Base-by-base conservation (phyloP, 2,329 filamentous ascomycete species). In the Penicillium aurantiogriseum region DNA sequence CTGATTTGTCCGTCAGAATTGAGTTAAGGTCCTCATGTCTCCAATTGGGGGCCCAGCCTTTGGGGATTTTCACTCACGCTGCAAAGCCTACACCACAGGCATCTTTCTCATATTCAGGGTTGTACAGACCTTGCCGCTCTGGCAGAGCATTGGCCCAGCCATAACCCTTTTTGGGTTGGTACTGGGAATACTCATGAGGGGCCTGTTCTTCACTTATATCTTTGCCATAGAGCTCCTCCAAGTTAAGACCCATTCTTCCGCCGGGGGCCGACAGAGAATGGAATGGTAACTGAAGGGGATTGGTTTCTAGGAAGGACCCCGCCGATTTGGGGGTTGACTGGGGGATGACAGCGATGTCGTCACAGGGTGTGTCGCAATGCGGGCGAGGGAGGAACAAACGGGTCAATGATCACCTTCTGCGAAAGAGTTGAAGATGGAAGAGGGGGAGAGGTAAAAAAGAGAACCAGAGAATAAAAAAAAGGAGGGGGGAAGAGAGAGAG, bases 81-180 rank as follows among this genome's bases (percentile, higher is more conserved):
- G 93, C 91, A 79, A 99, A 99, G 76, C 94, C 94, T 72, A 99
- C 94, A 90, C 94, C 94, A 74, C 94, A 99, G 67, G 94, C 92
- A 92, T 99, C 94, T 79, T 97, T 97, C 80, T 97, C 94, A 64
- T 95, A 86, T 76, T 88, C 87, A 63, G 94, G 94, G 80, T 97
- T 92, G 76, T 99, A 99, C 51, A 99, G 86, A 83, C 93, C 94
- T 87, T 97, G 93, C 87, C 96, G 96, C 85, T 95, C 86, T 72
- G 94, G 94, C 70, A 99, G 85, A 74, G 93, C 90, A 73, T 92
- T 91, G 70, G 93, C 94, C 94, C 94, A 97, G 76, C 91, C 87
- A 86, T 93, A 97, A 68, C 87, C 82, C 67, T 79, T 79, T 63
- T 81, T 79, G 61, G 81, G 74, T 73, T 83, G 79, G 66, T 79